Percentiles rank a stretch among this genome's conserved stretches.
phyloP scores from a whole-genome alignment of 2,329 filamentous ascomycete species.

The Verticillium klebahnii region DNA sequence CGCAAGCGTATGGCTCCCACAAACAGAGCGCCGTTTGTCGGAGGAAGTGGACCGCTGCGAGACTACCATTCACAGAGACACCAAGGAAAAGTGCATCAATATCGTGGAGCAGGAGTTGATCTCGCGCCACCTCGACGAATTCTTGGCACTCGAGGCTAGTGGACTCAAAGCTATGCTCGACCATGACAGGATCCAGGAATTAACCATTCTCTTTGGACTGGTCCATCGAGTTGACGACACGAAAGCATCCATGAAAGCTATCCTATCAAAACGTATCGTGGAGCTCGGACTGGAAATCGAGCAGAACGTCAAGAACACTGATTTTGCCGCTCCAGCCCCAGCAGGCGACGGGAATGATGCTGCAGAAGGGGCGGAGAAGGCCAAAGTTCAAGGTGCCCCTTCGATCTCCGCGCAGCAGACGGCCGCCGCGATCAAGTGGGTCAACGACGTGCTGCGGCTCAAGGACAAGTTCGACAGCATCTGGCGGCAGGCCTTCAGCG shows the following conservation, averaged over 20 bases:
- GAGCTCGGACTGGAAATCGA: constrained; percentile 83
- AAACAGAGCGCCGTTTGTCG: constrained; percentile 66
- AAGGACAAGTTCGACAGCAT: constrained; percentile 89
- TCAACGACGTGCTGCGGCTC: constrained; percentile 79
- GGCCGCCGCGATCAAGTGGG: constrained; percentile 86
- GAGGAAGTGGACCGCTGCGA: constrained; percentile 82
- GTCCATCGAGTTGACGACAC: constrained; percentile 72
- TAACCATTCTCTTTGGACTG: constrained; percentile 76
- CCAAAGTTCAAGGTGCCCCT: constrained; percentile 39
- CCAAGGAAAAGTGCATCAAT: constrained; percentile 65
- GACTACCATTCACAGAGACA: constrained; percentile 72
- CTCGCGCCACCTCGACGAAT: constrained; percentile 68
- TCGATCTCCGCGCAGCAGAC: constrained; percentile 70
- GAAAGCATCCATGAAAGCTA: constrained; percentile 64
- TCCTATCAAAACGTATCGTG: constrained; percentile 69
- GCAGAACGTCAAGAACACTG: constrained; percentile 52
- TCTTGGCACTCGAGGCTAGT: constrained; percentile 78
- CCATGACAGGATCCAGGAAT: constrained; percentile 74
- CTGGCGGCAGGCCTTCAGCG: constrained; percentile 66
- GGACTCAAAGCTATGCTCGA: constrained; percentile 88
- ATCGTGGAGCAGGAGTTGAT: constrained; percentile 84
- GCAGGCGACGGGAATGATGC: constrained; percentile 38
- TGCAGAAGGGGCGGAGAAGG: constrained; percentile 41
- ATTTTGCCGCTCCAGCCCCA: constrained; percentile 39
- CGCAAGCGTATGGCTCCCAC: constrained; percentile 74